Evolutionary conservation across 164 flowering plant genomes (phyloP).

Genomic region (Tetrastigma voinierianum): DNA sequence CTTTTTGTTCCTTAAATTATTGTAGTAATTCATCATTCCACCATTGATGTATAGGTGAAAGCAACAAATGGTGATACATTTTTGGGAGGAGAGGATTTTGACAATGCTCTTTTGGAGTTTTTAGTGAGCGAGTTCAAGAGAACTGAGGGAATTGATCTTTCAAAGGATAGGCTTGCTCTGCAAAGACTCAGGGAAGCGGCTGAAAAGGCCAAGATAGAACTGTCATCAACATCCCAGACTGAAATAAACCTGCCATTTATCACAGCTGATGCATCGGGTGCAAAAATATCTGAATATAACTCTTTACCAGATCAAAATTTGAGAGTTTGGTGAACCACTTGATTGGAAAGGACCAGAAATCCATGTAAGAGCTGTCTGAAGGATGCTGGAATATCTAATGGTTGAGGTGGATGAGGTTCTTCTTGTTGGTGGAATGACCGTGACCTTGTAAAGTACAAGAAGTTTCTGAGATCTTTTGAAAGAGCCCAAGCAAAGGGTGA

Average conservation of each 20-base stretch:
- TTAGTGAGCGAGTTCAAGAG: slow-evolving; percentile 63
- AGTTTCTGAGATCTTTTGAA: slow-evolving; percentile 62
- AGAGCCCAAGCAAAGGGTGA: slow-evolving; percentile 75
- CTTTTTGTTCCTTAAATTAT: neutral
- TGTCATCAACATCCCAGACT: slow-evolving; percentile 76
- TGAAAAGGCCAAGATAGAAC: slow-evolving; percentile 78
- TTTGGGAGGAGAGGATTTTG: slow-evolving; percentile 81
- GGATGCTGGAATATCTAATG: slow-evolving; percentile 53
- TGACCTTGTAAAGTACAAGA: slow-evolving; percentile 73
- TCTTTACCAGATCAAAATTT: slow-evolving; percentile 67
- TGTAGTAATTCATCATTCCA: neutral
- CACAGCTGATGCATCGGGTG: slow-evolving; percentile 75
- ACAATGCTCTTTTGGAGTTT: slow-evolving; percentile 63
- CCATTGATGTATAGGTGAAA: slow-evolving; percentile 48
- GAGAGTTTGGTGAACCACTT: slow-evolving; percentile 52
- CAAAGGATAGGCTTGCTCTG: slow-evolving; percentile 66
- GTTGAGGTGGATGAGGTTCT: slow-evolving; percentile 75
- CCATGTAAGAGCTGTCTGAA: slow-evolving; percentile 73
- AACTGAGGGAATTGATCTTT: slow-evolving; percentile 60
- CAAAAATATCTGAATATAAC: slow-evolving; percentile 76
- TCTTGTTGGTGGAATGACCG: slow-evolving; percentile 81
- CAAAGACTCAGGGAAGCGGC: slow-evolving; percentile 79
- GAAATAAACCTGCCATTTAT: slow-evolving; percentile 78
- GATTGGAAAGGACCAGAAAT: slow-evolving; percentile 59
- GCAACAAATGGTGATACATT: slow-evolving; percentile 84